A percentile compares a stretch with the other conserved stretches of the same genome.
phyloP scores from a whole-genome alignment of 2,329 filamentous ascomycete species.

The Biscogniauxia mediterranea region DNA sequence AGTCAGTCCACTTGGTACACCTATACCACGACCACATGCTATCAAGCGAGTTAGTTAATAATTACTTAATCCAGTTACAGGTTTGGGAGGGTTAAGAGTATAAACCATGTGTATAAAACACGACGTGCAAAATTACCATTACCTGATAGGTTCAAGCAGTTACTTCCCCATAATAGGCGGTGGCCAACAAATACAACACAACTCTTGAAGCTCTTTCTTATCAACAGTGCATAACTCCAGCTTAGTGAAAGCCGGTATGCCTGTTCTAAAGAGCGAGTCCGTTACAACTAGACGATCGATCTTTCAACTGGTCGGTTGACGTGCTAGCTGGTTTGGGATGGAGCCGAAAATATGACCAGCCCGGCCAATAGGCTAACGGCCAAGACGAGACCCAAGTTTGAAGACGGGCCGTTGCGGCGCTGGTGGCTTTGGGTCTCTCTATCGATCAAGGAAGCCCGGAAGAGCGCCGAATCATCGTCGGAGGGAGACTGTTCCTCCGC shows the following conservation, averaged over 20 bases:
- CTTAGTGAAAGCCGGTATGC: constrained; percentile 46
- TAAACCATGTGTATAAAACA: background rate
- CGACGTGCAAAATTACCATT: background rate
- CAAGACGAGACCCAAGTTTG: constrained; percentile 37
- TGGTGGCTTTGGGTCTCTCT: background rate
- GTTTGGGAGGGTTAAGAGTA: constrained; percentile 9
- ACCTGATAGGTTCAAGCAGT: background rate
- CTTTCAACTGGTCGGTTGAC: constrained; percentile 42
- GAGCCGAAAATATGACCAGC: constrained; percentile 46
- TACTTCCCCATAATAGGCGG: background rate
- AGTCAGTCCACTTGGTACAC: constrained; percentile 42
- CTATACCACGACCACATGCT: constrained; percentile 4
- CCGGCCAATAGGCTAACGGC: constrained; percentile 48
- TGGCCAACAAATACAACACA: background rate
- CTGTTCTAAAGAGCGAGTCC: constrained; percentile 46
- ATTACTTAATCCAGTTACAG: constrained; percentile 26
- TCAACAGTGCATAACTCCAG: constrained; percentile 43
- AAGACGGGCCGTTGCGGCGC: constrained; percentile 7
- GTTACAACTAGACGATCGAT: constrained; percentile 41
- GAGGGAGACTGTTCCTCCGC: constrained; percentile 8
- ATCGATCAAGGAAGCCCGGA: constrained; percentile 6
- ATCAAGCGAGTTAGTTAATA: background rate
- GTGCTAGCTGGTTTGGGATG: constrained; percentile 41
- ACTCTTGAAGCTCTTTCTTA: constrained; percentile 45
- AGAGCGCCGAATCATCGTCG: constrained; percentile 14